A percentile compares a stretch with the other conserved stretches of the same genome.
These are phyloP conservation scores for Scopulariopsis brevicaulis DNA, from an alignment of 2,329 filamentous ascomycete species.

Conservation along the genomic window DNA sequence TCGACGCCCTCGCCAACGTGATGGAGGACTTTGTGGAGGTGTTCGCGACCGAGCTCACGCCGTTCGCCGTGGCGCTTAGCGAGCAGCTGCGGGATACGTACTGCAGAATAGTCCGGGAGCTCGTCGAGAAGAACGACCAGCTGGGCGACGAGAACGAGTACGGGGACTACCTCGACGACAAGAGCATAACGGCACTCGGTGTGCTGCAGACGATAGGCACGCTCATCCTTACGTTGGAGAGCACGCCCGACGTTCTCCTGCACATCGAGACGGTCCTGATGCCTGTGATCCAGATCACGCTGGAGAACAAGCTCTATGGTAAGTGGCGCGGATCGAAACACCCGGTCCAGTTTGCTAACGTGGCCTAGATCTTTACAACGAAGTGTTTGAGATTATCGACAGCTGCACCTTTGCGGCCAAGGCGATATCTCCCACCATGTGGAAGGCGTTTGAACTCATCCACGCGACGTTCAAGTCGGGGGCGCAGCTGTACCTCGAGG, in stretches of 20 bases:
- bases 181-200: slow-evolving; percentile 93
- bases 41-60: slow-evolving; percentile 91
- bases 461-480: slow-evolving; percentile 96
- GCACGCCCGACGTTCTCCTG: slow-evolving; percentile 86
- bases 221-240: slow-evolving; percentile 90
- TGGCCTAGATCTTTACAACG: slow-evolving; percentile 77
- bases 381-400: slow-evolving; percentile 98
- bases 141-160: slow-evolving; percentile 69
- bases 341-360: slow-evolving; percentile 10
- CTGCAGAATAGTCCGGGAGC: slow-evolving; percentile 80
- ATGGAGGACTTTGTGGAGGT: slow-evolving; percentile 99
- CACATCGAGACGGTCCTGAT: slow-evolving; percentile 94
- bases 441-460: slow-evolving; percentile 94
- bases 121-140: slow-evolving; percentile 78
- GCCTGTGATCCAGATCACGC: slow-evolving; percentile 90
- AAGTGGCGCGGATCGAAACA: slow-evolving; percentile 13
- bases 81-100: slow-evolving; percentile 96
- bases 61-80: slow-evolving; percentile 90
- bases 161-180: slow-evolving; percentile 91
- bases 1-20: slow-evolving; percentile 92
- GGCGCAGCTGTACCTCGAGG: slow-evolving; percentile 92
- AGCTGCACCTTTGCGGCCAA: slow-evolving; percentile 98
- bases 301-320: slow-evolving; percentile 96
- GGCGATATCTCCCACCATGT: slow-evolving; percentile 92
- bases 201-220: slow-evolving; percentile 97